Evolutionary conservation across 2,329 filamentous ascomycete species (phyloP), one percentile per base, ranked within the genome.

Genomic region (Ilyonectria mors-panacis): DNA sequence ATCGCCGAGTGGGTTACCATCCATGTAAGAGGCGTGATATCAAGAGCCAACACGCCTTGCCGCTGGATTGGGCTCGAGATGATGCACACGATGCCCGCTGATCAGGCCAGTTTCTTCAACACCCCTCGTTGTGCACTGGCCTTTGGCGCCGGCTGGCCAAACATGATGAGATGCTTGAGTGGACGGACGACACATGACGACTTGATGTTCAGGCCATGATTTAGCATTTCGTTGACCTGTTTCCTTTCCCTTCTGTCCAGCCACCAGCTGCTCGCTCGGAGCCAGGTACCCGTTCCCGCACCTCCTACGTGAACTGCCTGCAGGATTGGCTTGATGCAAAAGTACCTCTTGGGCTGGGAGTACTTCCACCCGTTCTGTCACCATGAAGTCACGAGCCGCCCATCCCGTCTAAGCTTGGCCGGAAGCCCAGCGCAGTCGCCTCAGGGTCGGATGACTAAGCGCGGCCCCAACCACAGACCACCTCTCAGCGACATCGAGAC

Each of bases 391-490:
- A 63, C 51, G 33, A 50, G 51, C 51, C 28, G 23, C 51, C 12
- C 23, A 37, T 23, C 35, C 19, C 12, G 15, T 35, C 53, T 19
- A 56, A 17, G n/a, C 35, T n/a, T n/a, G 53, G 28, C 21, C 51
- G 30, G 35, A 42, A 42, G 39, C 50, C 21, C 19, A 28, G 19
- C 21, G 35, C 28, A 19, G 21, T 39, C 19, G 45, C 54, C 48
- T 53, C 33, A 57, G 19, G 54, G 53, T 15, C n/a, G 10, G 63
- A 71, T 75, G 73, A 76, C 73, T 75, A 73, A 75, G 73, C 73
- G 10, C 23, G 30, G 5, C 39, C 30, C 47, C 61, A 69, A 63
- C 58, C 66, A 72, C 65, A 63, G 55, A 75, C 73, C 69, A 75
- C 73, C 66, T 71, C 67, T 44, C 61, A 56, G 60, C 59, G 59